These are phyloP conservation scores for Incumbomyces delicatus DNA, from an alignment of 2,329 filamentous ascomycete species.

Conservation along the genomic window DNA sequence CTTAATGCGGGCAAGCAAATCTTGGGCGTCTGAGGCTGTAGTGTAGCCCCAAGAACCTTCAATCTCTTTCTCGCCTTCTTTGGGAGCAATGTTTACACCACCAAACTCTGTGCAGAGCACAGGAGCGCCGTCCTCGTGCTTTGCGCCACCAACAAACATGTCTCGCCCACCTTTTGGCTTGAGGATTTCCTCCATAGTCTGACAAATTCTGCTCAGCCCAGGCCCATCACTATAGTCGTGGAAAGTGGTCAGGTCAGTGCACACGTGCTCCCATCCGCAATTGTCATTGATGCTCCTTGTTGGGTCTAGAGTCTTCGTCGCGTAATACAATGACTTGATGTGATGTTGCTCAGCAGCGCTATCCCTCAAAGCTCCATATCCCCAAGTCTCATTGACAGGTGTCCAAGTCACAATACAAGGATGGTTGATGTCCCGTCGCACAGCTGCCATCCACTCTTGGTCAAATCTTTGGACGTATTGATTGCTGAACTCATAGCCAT, in stretches of 20 bases:
- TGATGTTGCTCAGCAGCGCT: slow-evolving; percentile 53
- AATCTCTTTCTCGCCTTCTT: slow-evolving; percentile 30
- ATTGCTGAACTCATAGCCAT: slow-evolving; percentile 52
- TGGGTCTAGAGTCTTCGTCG: slow-evolving; percentile 55
- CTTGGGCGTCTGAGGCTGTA: slow-evolving; percentile 50
- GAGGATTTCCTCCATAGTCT: slow-evolving; percentile 45
- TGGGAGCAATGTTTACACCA: slow-evolving; percentile 54
- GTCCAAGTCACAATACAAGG: slow-evolving; percentile 58
- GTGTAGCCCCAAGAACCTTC: slow-evolving; percentile 59
- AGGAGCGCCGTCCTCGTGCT: slow-evolving; percentile 46
- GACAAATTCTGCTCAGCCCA: slow-evolving; percentile 46
- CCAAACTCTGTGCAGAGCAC: slow-evolving; percentile 60
- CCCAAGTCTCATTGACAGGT: slow-evolving; percentile 56
- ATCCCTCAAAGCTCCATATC: slow-evolving; percentile 49
- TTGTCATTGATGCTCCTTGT: slow-evolving; percentile 61
- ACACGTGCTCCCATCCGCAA: slow-evolving; percentile 61
- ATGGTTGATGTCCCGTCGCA: slow-evolving; percentile 56
- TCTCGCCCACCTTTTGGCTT: slow-evolving; percentile 41
- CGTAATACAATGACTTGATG: slow-evolving; percentile 52
- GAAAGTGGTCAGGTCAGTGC: slow-evolving; percentile 56
- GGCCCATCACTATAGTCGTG: slow-evolving; percentile 56
- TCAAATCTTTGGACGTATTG: slow-evolving; percentile 53
- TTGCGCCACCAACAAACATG: slow-evolving; percentile 46
- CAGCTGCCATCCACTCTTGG: slow-evolving; percentile 54
- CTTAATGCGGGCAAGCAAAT: slow-evolving; percentile 50